Conservation (phyloP, 495 filamentous ascomycete species). For the Aspergillus ostianus region DNA sequence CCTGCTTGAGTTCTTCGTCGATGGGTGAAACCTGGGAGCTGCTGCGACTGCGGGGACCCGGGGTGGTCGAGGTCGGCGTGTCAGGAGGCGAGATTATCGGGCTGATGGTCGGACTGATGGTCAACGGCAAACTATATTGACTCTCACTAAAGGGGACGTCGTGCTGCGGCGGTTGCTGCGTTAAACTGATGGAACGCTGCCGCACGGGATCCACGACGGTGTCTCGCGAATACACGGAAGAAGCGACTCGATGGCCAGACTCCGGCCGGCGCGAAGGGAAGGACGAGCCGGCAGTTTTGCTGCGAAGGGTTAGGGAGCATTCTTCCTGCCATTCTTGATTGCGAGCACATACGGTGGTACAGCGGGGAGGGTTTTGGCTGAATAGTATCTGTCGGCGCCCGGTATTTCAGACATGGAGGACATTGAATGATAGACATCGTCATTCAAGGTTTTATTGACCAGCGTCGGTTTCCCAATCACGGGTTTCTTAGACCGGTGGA, state of each 20-base stretch:
- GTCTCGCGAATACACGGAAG: slow-evolving; percentile 31
- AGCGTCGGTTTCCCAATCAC: slow-evolving; percentile 46
- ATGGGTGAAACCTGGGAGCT: slow-evolving; percentile 50
- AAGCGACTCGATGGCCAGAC: slow-evolving; percentile 20
- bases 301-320: slow-evolving; percentile 12
- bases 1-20: slow-evolving; percentile 26
- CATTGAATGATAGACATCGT: slow-evolving; percentile 24
- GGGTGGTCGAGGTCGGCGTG: slow-evolving; percentile 29
- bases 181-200: slow-evolving; percentile 22
- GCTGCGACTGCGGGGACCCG: slow-evolving; percentile 22
- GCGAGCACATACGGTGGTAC: slow-evolving; percentile 40
- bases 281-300: slow-evolving; percentile 13
- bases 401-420: slow-evolving; percentile 10
- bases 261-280: slow-evolving; percentile 12
- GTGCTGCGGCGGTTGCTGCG: not conserved
- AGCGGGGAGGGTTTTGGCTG: slow-evolving; percentile 35
- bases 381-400: slow-evolving; percentile 6
- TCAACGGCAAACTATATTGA: not conserved
- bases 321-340: slow-evolving; percentile 5
- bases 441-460: slow-evolving; percentile 40
- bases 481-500: slow-evolving; percentile 42
- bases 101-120: slow-evolving; percentile 5
- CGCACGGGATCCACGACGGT: slow-evolving; percentile 15
- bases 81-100: slow-evolving; percentile 45
- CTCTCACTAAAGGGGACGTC: slow-evolving; percentile 4